Base-by-base conservation (phyloP, 768 basidiomycete species). In the Panellus pusillus region DNA sequence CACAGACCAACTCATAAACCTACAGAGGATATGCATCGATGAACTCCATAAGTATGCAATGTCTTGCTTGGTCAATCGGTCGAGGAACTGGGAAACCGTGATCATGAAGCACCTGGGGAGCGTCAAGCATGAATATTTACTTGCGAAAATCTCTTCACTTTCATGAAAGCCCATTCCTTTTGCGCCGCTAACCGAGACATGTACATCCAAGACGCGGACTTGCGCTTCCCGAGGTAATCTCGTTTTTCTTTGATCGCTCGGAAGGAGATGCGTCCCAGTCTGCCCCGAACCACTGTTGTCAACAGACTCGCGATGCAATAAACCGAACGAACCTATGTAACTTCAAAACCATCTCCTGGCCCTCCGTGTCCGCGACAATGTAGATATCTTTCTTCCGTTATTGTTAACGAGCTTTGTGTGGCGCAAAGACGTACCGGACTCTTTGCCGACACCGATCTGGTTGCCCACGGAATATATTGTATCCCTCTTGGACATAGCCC, bases 111-210 rank as follows among this genome's bases (percentile, higher is more conserved):
- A 97, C 87, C 96, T 98, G 61, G 5, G 38, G 8, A 32, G 15
- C 29, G 40, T 48, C n/a, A 37, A 39, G 47, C 43, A 32, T 5
- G 14, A 13, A 54, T 43, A 35, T 40, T 35, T 19, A 15, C 17
- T 44, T 12, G 43, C 31, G 36, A 45, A 39, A 46, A 4, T 35
- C 20, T n/a, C 36, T 61, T 24, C 44, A 93, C 96, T 79, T 97
- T 98, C 92, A 99, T 96, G 70, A 98, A 99, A 1, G 92, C 93
- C 82, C 87, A 99, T 68, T 99, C 97, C 67, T 98, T 98, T 73
- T 96, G 89, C 9, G 97, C 97, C 15, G 95, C 89, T 42, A 99
- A 72, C 18, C 97, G 82, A 18, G 93, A 95, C 91, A 99, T 92
- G 72, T 98, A 98, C 94, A 98, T 97, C 97, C 97, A 99, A 15